Conservation (phyloP, 164 flowering plant genomes). For the Nelumbo lutea region DNA sequence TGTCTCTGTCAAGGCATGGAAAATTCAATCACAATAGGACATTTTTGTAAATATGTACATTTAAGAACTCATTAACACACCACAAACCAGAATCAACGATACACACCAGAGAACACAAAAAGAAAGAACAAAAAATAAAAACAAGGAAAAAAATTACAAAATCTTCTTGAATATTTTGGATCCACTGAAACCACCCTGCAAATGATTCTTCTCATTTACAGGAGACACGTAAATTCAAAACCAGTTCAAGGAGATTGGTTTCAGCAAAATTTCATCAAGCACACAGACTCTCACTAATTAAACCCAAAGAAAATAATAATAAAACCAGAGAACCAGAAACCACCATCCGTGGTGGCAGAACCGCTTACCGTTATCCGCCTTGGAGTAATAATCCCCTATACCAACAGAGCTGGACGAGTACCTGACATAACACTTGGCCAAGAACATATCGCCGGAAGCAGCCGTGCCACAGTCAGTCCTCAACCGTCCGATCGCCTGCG, state of each 20-base stretch:
- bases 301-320: neutral
- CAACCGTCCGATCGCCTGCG: constrained; percentile 56
- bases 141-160: no score
- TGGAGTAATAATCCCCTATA: constrained; percentile 22
- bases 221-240: neutral
- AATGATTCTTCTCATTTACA: neutral
- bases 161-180: neutral
- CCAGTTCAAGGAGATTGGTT: neutral
- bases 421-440: constrained; percentile 84
- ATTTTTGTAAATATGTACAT: constrained; percentile 1
- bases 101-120: neutral
- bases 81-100: neutral
- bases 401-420: constrained; percentile 19
- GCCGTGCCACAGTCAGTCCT: constrained; percentile 60
- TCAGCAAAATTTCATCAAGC: neutral
- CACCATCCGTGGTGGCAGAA: constrained; percentile 19
- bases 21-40: constrained; percentile 1
- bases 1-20: neutral
- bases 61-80: neutral
- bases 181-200: neutral
- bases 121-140: no score
- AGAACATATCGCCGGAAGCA: constrained; percentile 64
- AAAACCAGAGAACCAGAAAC: constrained; percentile 13
- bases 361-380: constrained; percentile 40
- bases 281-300: neutral